Evolutionary conservation across 2,329 filamentous ascomycete species (phyloP), one percentile per base, ranked within the genome.

Genomic region (Xylaria sp.): DNA sequence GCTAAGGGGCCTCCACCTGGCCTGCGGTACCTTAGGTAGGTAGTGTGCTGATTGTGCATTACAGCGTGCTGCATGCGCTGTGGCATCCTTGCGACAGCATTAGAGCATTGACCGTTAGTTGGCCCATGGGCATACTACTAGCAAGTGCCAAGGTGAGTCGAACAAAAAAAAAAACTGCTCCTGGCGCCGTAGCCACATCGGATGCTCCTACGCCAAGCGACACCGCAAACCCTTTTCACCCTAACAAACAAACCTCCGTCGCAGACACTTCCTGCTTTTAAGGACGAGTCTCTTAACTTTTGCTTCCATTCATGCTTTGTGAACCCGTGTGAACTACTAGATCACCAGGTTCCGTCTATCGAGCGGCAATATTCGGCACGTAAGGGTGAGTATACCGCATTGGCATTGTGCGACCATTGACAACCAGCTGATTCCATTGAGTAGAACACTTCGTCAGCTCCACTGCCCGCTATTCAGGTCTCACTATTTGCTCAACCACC

Each of bases 81-180:
- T 31, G 28, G 9, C 28, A 31, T 9, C 9, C 9, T 9, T 31
- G 28, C 9, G 9, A 31, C 28, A 31, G 28, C 28, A 9, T 9
- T 31, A 9, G 28, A 43, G 58, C 33, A 50, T 56, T 43, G 58
- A 19, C 51, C 58, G 35, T 45, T 42, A 28, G 46, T 19, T 45
- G 50, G 23, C 33, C 50, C 33, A 52, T 33, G 19, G 47, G 28
- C 19, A 45, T 37, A 11, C 33, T n/a, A n/a, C n/a, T n/a, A n/a
- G n/a, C n/a, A n/a, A n/a, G n/a, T n/a, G n/a, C n/a, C n/a, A n/a
- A n/a, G n/a, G n/a, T n/a, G n/a, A n/a, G n/a, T n/a, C n/a, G n/a
- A n/a, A n/a, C n/a, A 28, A 17, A 38, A 17, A 42, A 57, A 63
- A 56, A 63, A 60, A 56, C 33, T 46, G 38, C 45, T 43, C 43